A percentile compares a stretch with the other conserved stretches of the same genome.
Conservation (phyloP, 257 asterid genomes). For the Henckelia pumila region DNA sequence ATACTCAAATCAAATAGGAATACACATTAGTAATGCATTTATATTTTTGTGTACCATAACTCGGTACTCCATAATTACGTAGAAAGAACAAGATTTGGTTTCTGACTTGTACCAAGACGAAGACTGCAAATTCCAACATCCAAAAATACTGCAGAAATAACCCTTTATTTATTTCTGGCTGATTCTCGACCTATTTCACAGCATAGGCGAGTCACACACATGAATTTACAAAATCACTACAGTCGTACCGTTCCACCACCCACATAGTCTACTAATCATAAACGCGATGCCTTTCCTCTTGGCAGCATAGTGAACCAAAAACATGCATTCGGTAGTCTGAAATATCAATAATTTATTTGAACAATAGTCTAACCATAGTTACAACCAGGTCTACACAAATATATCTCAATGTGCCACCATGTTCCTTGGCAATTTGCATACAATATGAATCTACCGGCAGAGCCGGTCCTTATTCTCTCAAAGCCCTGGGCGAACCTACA, state of each 20-base stretch:
- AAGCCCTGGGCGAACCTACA: too few relatives aligned
- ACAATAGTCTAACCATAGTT: slow-evolving; percentile 15
- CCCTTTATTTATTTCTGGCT: too few relatives aligned
- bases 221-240: slow-evolving; percentile 4
- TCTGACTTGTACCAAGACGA: too few relatives aligned
- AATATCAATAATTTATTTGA: neutral
- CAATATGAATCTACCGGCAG: slow-evolving; percentile 20
- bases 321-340: slow-evolving; percentile 14
- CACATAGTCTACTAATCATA: slow-evolving; percentile 91
- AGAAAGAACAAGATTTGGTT: too few relatives aligned
- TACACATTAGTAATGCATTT: too few relatives aligned
- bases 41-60: too few relatives aligned
- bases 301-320: slow-evolving; percentile 88
- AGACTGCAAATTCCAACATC: neutral
- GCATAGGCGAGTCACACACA: neutral
- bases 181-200: too few relatives aligned
- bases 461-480: too few relatives aligned
- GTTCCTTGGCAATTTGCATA: slow-evolving; percentile 83
- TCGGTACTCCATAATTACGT: too few relatives aligned
- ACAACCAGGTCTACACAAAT: too few relatives aligned
- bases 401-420: slow-evolving; percentile 90
- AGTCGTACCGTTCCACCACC: slow-evolving; percentile 89
- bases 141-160: neutral
- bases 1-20: slow-evolving; percentile 18
- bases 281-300: slow-evolving; percentile 88